A percentile compares a stretch with the other conserved stretches of the same genome.
Conservation (phyloP, 1,139 yeast species). For the Cylindricascospora bacillispora region DNA sequence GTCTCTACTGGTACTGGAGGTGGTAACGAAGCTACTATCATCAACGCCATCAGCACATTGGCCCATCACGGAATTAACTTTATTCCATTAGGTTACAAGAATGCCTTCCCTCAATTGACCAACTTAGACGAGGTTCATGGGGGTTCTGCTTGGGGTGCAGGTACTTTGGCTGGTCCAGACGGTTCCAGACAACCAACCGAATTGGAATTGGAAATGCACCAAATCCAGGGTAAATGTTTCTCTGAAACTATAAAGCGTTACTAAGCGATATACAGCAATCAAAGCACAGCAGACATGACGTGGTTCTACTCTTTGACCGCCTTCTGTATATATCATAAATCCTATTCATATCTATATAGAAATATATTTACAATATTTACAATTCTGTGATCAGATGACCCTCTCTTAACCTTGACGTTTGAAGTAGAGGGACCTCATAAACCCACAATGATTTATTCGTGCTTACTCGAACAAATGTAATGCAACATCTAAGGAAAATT, state of each 20-base stretch:
- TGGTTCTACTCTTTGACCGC: too few species aligned
- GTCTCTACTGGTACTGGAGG: conserved; percentile 74
- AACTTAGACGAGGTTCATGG: conserved; percentile 60
- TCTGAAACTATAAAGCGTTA: conserved; percentile 25
- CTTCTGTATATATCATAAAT: conserved; percentile 1
- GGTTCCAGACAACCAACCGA: conserved; percentile 61
- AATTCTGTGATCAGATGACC: too few species aligned
- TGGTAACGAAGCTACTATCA: conserved; percentile 66
- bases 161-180: conserved; percentile 59
- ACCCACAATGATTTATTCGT: too few species aligned
- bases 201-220: conserved; percentile 50
- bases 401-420: too few species aligned
- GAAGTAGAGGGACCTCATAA: too few species aligned
- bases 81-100: conserved; percentile 71
- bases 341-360: too few species aligned
- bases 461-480: too few species aligned
- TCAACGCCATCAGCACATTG: conserved; percentile 52
- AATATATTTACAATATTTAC: too few species aligned
- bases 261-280: too few species aligned
- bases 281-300: too few species aligned
- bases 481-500: too few species aligned
- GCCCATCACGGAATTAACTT: conserved; percentile 71
- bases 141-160: conserved; percentile 81
- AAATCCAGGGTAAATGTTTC: conserved; percentile 43
- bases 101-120: conserved; percentile 44